Evolutionary conservation across 768 basidiomycete genomes (phyloP), one percentile per base, ranked within the genome.

Genomic region (Leccinum barrowsii): DNA sequence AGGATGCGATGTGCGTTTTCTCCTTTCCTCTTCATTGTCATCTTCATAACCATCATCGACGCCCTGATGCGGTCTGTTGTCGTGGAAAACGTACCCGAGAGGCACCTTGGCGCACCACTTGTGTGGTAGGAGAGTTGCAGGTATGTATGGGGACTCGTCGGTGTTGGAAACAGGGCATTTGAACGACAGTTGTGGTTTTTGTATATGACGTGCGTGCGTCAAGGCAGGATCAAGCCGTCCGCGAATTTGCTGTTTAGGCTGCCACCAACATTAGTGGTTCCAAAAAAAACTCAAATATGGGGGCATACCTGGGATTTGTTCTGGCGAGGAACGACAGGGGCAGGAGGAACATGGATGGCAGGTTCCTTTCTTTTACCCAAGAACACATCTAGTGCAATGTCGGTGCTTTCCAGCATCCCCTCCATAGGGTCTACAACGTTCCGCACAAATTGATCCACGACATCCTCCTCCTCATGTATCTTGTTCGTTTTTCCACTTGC

Each of bases 61-160:
- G 5, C 67, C 68, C 21, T 76, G 76, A 35, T 49, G 54, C 28
- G 34, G 50, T 34, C 26, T 34, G 40, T 65, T 59, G 32, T 77
- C 71, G 11, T 69, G 74, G 54, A 79, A 80, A 44, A 77, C 69
- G 66, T 89, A 83, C 13, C 89, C 89, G n/a, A 94, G 76, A 2
- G 93, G 92, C 1, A 94, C 87, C 70, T 86, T 80, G 3, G 92
- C 88, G 67, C 95, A 87, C 70, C 85, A 89, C 74, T 97, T 98
- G 65, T 85, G 83, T 0, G 80, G 70, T 17, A 97, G 77, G 54
- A 67, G 67, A 22, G 65, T 35, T 2, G 78, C 75, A 0, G 93
- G 90, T 58, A 78, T 79, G 85, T 91, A 95, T 0, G 82, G 77
- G 3, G 79, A 63, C 24, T 73, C 65, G 55, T 83, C 79, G 22